Base-by-base conservation (phyloP, 2,329 filamentous ascomycete species). In the Monosporascus sp. region DNA sequence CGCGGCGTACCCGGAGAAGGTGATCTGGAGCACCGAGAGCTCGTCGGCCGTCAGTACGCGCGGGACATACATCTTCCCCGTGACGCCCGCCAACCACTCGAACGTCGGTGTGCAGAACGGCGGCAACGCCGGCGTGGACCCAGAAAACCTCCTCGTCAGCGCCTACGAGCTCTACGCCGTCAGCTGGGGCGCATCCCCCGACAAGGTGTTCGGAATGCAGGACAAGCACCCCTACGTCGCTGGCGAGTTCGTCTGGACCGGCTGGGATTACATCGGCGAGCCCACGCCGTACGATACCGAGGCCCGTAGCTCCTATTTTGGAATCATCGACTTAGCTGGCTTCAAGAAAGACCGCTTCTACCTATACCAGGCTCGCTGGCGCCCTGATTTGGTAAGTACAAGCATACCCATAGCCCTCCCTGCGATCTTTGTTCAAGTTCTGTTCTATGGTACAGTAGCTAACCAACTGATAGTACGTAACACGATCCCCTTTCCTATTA, bases 321-420 rank as follows among this genome's bases (percentile, higher is more conserved):
- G 80, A 9, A 80, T 83, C 53, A 72, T 83, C 31, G 80, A 83
- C 52, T 67, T 82, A 7, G 79, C 80, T 0, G 80, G 80, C 0
- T 83, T 83, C 65, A 72, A 70, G 52, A 83, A 83, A 63, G 79
- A 82, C 54, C 70, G 79, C 1, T 82, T 76, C 63, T 81, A 73
- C 57, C 60, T 82, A 4, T 83, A 82, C 55, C 80, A 82, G 59
- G 64, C 78, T 0, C 73, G 77, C 7, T 83, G 79, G 80, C 67
- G 73, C 3, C 69, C 78, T 0, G 73, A 77, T 17, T 51, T 78
- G 38, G 38, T 41, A 41, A n/a, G 38, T 41, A 3, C 17, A 41
- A 41, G 17, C 1, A 9, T 8, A 41, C 5, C 6, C 19, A 35
- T 35, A 35, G 9, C 11, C 9, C 4, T 35, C 1, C 31, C 11